Base-by-base conservation (phyloP, 345 rosid species). In the Physaria fendleri region DNA sequence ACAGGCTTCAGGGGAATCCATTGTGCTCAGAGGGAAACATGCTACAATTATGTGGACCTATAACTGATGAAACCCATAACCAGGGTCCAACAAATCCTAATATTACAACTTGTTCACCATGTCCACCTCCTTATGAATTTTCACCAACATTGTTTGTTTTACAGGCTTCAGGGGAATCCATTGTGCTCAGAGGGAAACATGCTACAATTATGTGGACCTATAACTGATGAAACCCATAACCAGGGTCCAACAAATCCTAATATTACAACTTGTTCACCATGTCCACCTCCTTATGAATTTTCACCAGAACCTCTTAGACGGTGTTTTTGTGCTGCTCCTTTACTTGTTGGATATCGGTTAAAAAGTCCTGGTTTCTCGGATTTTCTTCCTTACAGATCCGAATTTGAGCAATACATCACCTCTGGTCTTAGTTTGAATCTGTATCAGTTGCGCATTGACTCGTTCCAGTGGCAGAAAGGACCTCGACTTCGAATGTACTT, bases 1-100 rank as follows among this genome's bases (percentile, higher is more conserved):
- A 11, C 91, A 93, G 99, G 97, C 94, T 93, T 57, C 74, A 57
- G 64, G 99, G 97, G 32, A 93, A 89, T 74, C 97, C 97, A 12
- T 15, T 79, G 4, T 93, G 99, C 77, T 28, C 40, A 57, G 62
- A 47, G 50, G 34, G 65, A 68, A 82, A 71, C 37, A 16, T 66
- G 21, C 46, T 23, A 25, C 75, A 45, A 45, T 68, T 77, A 21
- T 93, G 99, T 66, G 78, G 79, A 54, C 17, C 78, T 60, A 35
- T 18, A 56, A 73, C 18, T 61, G 77, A 23, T 28, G 34, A 38
- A 58, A 37, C 51, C 52, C 66, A 22, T 21, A 60, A 39, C 13
- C 62, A 17, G 60, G 63, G 24, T 38, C 23, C 71, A 18, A 37
- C 76, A 39, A 74, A 62, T 76, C 10, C 64, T 54, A 2, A 12